Evolutionary conservation across 495 filamentous ascomycete species (phyloP).

Genomic region (Choiromyces venosus): DNA sequence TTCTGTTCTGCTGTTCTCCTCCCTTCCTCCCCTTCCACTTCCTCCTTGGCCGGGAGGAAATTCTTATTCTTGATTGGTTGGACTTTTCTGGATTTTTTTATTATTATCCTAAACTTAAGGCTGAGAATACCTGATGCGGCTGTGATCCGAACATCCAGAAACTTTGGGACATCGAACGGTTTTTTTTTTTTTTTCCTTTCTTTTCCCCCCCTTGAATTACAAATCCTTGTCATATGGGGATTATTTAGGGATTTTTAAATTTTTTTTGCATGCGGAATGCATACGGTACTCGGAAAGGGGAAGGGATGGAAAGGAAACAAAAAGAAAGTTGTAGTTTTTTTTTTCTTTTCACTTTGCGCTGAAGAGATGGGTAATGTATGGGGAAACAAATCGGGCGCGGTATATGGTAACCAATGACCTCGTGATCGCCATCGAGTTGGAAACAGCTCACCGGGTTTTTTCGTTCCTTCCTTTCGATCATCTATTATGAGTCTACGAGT

Average conservation of each 20-base stretch:
- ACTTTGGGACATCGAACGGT: background rate
- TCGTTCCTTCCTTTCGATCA: background rate
- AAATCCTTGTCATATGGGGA: background rate
- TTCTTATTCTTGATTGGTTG: background rate
- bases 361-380: background rate
- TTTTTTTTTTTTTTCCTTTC: background rate
- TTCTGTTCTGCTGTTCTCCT: no score
- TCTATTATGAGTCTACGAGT: background rate
- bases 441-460: slow-evolving; percentile 11
- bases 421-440: slow-evolving; percentile 17
- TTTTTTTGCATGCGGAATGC: background rate
- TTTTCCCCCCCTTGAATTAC: background rate
- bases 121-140: background rate
- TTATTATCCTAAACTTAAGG: background rate
- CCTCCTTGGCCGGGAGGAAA: background rate
- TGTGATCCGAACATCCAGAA: background rate
- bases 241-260: background rate
- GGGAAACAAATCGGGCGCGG: background rate
- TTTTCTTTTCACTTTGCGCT: background rate
- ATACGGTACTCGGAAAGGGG: no score
- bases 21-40: no score
- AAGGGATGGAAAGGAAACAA: background rate
- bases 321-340: background rate
- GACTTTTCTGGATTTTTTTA: background rate
- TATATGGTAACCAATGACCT: slow-evolving; percentile 6